Evolutionary conservation across 2,329 filamentous ascomycete genomes (phyloP), one percentile per base, ranked within the genome.

Genomic region (Aspergillus vadensis): DNA sequence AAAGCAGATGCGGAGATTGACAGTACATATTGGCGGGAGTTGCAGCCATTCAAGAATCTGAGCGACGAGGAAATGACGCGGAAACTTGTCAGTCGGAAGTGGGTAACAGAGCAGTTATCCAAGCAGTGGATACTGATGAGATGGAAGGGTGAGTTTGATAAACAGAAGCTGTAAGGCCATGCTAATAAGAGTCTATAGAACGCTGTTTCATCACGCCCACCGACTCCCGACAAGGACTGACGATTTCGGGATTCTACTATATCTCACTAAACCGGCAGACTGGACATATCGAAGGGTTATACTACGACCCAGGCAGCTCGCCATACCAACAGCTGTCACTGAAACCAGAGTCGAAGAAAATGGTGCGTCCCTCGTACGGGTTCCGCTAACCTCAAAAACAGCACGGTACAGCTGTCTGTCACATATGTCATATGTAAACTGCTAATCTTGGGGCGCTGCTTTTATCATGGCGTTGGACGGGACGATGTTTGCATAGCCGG

Each of bases 211-310:
- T 82, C 62, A 79, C 78, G 1, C 79, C 79, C 2, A 79, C 77
- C 51, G 76, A 81, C 61, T 74, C 77, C 44, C 77, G 74, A 57
- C 79, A 76, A 69, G 78, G 79, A 15, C 76, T 82, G 21, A 82
- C 80, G 1, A 82, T 82, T 44, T 81, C 77, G 36, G 80, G 80
- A 1, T 82, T 82, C 66, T 82, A 82, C 61, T 82, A 82, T 61
- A 78, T 82, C 44, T 80, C 80, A 17, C 66, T 82, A 38, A 72
- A 77, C 60, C 77, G 80, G 36, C 74, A 76, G 44, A 76, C 75
- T 25, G 80, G 80, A 17, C 70, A 77, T 36, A 76, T 82, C 38
- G 79, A 82, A 57, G 80, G 80, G 9, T 66, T 82, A 47, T 82
- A 82, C 52, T 81, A 81, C 64, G 80, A 82, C 55, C 79, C 79